Evolutionary conservation across 192 early-diverging fungal species (phyloP).

Genomic region (Coemansia sp.): DNA sequence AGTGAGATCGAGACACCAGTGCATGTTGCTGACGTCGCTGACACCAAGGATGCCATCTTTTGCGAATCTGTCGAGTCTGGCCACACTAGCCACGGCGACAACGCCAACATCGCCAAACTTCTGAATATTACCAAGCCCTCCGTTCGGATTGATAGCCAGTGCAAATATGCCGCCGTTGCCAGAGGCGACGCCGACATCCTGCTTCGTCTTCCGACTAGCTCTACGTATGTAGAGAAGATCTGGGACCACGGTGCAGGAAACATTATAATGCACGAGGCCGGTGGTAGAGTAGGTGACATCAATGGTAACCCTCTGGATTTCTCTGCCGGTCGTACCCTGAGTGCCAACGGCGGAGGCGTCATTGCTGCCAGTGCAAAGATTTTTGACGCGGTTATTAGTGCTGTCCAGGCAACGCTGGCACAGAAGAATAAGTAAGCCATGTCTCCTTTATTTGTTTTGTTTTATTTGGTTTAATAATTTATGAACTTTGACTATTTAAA

Average conservation of each 20-base stretch:
- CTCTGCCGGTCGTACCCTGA: conserved; percentile 79
- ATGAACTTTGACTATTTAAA: no score
- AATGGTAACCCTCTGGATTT: conserved; percentile 87
- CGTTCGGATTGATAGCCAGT: conserved; percentile 96
- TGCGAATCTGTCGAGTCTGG: conserved; percentile 95
- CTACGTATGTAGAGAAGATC: conserved; percentile 93
- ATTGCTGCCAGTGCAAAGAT: conserved; percentile 76
- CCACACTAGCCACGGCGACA: conserved; percentile 85
- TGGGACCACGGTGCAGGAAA: conserved; percentile 98
- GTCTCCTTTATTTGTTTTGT: conserved; percentile 11
- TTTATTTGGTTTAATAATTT: conserved; percentile 1
- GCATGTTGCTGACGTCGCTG: conserved; percentile 50
- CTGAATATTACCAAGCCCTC: conserved; percentile 78
- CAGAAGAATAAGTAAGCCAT: background rate
- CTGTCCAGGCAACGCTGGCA: conserved; percentile 61
- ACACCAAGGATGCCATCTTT: conserved; percentile 68
- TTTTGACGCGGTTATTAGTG: conserved; percentile 73
- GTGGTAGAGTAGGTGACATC: conserved; percentile 84
- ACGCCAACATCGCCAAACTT: conserved; percentile 70
- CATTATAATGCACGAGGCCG: conserved; percentile 89
- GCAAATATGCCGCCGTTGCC: conserved; percentile 91
- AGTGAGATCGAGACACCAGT: conserved; percentile 61
- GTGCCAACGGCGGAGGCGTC: conserved; percentile 79
- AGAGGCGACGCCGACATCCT: conserved; percentile 95
- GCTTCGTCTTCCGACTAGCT: conserved; percentile 76